Conservation (phyloP, 768 basidiomycete genomes). For the Coprinopsis cinerea region DNA sequence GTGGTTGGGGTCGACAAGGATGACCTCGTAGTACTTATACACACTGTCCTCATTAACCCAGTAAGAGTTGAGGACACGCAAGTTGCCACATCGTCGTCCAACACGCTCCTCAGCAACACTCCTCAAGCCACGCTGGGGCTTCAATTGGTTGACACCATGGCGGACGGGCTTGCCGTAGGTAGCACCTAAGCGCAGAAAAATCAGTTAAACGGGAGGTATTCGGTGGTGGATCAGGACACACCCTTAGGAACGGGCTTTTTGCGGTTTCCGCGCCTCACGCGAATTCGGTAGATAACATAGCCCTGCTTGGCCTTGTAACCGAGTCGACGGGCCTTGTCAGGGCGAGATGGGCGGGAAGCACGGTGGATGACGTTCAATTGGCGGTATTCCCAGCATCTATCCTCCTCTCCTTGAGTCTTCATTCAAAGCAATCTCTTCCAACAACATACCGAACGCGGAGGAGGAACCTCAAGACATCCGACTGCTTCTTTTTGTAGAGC, state of each 20-base stretch:
- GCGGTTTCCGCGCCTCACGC: conserved; percentile 96
- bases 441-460: conserved; percentile 82
- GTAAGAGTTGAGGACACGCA: conserved; percentile 97
- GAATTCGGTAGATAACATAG: conserved; percentile 95
- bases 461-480: conserved; percentile 95
- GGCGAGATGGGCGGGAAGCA: conserved; percentile 95
- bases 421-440: not conserved
- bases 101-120: conserved; percentile 98
- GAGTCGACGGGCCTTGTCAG: conserved; percentile 97
- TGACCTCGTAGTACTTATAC: conserved; percentile 99
- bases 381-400: conserved; percentile 96
- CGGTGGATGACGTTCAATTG: conserved; percentile 98
- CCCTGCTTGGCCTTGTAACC: conserved; percentile 99
- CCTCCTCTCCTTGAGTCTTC: not conserved
- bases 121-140: conserved; percentile 90
- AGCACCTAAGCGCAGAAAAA: conserved; percentile 53
- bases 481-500: conserved; percentile 98
- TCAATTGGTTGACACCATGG: conserved; percentile 99
- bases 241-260: conserved; percentile 99
- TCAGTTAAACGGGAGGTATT: not conserved
- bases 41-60: conserved; percentile 99
- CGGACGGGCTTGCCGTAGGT: conserved; percentile 99
- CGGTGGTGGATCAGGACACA: conserved; percentile 24
- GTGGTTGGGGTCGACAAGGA: conserved; percentile 93
- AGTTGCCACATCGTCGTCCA: conserved; percentile 90